Base-by-base conservation (phyloP, 2,329 filamentous ascomycete genomes). In the Neopestalotiopsis sp. region DNA sequence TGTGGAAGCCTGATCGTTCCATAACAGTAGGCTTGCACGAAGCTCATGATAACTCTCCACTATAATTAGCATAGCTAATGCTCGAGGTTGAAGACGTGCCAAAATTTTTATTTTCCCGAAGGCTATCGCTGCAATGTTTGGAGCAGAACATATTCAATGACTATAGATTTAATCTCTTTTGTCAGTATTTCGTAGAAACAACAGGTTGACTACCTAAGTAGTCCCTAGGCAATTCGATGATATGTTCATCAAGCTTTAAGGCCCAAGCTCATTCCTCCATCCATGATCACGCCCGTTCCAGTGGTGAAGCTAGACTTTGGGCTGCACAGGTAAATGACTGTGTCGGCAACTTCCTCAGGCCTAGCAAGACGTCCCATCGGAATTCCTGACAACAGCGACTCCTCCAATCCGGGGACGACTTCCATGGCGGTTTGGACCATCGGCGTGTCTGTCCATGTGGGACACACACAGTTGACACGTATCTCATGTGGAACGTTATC, bases 381-480 rank as follows among this genome's bases (percentile, higher is more conserved):
- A 1, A 67, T 38, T 4, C 24, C 58, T 2, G 17, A 49, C 7
- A 42, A 9, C 17, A 67, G 42, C 12, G 52, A 42, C 17, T 67
- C 3, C 13, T 49, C 56, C 1, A 67, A 24, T 32, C 40, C 67
- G 0, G 71, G 70, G 32, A 70, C 61, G 2, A 66, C 49, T 13
- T 74, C 58, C 20, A 72, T 17, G 7, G 68, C 70, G 17, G 45
- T 60, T 14, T 71, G 69, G 14, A 76, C 68, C 72, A 75, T 75
- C 10, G 72, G 72, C 1, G 76, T 76, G n/a, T 75, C 70, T 10
- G 73, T 71, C 71, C 73, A 77, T 5, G 72, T 68, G 3, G 76
- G 76, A 57, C 74, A 76, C 13, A 78, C 69, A 7, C 72, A 68
- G 65, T 78, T 78, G 49, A 77, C 73, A 10, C 75, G 72, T 57